phyloP scores from a whole-genome alignment of 805 yeast genomes.

The Spathaspora girioi region DNA sequence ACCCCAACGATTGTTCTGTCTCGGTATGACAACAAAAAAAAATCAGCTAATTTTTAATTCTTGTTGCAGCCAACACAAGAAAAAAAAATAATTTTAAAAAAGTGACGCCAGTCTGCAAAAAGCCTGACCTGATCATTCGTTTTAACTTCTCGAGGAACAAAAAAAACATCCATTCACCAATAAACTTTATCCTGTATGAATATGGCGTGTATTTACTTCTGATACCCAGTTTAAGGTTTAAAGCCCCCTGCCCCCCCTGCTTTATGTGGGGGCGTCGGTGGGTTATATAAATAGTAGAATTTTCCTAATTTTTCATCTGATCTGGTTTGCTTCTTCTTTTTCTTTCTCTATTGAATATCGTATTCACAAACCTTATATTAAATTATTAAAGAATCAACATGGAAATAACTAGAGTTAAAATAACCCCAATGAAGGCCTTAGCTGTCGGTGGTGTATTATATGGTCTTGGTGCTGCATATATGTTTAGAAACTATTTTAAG shows the following conservation, averaged over 20 bases:
- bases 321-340: neutral
- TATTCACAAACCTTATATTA: neutral
- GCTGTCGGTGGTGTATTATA: conserved; percentile 29
- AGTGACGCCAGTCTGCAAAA: neutral
- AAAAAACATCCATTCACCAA: too few species aligned
- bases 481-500: conserved; percentile 29
- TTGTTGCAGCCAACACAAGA: neutral
- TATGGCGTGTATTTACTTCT: too few species aligned
- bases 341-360: neutral
- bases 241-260: too few species aligned
- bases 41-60: neutral
- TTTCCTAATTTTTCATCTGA: too few species aligned
- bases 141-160: too few species aligned
- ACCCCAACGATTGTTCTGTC: neutral
- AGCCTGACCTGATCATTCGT: neutral
- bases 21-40: too few species aligned
- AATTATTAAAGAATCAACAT: neutral
- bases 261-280: too few species aligned
- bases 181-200: too few species aligned
- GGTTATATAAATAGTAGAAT: too few species aligned
- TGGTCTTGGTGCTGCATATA: conserved; percentile 29
- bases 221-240: too few species aligned
- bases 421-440: conserved; percentile 23
- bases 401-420: neutral
- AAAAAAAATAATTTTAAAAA: neutral